A percentile compares a stretch with the other conserved stretches of the same genome.
Conservation (phyloP, 2,329 filamentous ascomycete genomes). For the Penicillium sp. region DNA sequence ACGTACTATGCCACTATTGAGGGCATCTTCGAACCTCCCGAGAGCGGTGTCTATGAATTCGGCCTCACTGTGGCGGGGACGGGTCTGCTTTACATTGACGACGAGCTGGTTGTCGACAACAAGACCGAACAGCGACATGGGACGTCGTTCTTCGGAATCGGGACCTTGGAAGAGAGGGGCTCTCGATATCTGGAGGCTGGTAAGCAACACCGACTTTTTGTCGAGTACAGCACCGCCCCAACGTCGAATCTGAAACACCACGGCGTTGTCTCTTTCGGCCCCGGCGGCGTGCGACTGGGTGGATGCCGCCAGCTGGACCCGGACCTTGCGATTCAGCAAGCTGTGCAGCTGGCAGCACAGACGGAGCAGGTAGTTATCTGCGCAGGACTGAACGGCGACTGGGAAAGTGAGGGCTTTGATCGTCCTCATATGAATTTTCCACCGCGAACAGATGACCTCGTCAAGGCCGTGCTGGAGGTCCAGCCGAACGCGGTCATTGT, state of each 20-base stretch:
- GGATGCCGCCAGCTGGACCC: not conserved
- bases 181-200: not conserved
- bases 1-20: not conserved
- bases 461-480: conserved; percentile 59
- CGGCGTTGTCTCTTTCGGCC: not conserved
- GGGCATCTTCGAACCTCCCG: not conserved
- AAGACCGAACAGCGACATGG: not conserved
- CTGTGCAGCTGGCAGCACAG: conserved; percentile 64
- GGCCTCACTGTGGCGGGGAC: not conserved
- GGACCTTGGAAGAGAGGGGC: not conserved
- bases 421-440: conserved; percentile 51
- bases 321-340: conserved; percentile 38
- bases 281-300: not conserved
- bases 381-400: conserved; percentile 54
- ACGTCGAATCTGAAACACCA: not conserved
- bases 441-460: conserved; percentile 50
- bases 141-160: not conserved
- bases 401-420: conserved; percentile 49
- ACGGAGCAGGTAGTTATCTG: conserved; percentile 75
- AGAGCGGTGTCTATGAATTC: not conserved
- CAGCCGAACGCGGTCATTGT: conserved; percentile 68
- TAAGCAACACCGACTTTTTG: not conserved
- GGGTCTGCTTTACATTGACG: not conserved
- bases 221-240: not conserved
- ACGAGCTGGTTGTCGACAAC: not conserved